Conservation (phyloP, 1,284 basidiomycete genomes). For the Fistulinella staudtii region DNA sequence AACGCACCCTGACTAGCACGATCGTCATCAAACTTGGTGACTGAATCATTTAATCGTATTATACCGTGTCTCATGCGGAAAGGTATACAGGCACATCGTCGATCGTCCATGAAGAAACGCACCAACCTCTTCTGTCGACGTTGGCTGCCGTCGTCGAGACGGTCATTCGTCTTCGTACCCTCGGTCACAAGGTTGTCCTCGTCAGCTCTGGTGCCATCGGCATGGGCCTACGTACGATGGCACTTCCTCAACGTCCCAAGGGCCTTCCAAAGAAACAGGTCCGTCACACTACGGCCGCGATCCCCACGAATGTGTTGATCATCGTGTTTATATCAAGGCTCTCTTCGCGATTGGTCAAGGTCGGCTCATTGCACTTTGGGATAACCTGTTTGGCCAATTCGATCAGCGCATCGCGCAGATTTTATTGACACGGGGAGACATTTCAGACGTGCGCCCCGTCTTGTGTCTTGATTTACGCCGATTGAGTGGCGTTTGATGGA, state of each 20-base stretch:
- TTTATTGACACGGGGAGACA: conserved; percentile 90
- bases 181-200: conserved; percentile 92
- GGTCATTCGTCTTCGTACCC: conserved; percentile 70
- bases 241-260: conserved; percentile 76
- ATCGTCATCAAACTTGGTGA: conserved; percentile 86
- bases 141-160: conserved; percentile 93
- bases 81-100: conserved; percentile 78
- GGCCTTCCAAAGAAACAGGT: conserved; percentile 89
- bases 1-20: conserved; percentile 44
- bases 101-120: conserved; percentile 87
- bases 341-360: conserved; percentile 97
- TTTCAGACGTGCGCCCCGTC: conserved; percentile 83
- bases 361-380: conserved; percentile 93
- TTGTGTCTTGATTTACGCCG: background rate
- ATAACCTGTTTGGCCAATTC: conserved; percentile 90
- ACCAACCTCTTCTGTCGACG: conserved; percentile 86
- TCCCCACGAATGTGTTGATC: background rate
- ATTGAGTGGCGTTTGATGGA: conserved; percentile 5
- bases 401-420: conserved; percentile 96
- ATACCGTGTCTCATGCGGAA: background rate
- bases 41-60: background rate
- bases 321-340: conserved; percentile 51
- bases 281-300: conserved; percentile 8
- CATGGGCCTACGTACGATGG: conserved; percentile 91
- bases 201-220: conserved; percentile 97